A percentile compares a stretch with the other conserved stretches of the same genome.
Conservation (phyloP, 352 stramenopile genomes). For the Pythium sp. region DNA sequence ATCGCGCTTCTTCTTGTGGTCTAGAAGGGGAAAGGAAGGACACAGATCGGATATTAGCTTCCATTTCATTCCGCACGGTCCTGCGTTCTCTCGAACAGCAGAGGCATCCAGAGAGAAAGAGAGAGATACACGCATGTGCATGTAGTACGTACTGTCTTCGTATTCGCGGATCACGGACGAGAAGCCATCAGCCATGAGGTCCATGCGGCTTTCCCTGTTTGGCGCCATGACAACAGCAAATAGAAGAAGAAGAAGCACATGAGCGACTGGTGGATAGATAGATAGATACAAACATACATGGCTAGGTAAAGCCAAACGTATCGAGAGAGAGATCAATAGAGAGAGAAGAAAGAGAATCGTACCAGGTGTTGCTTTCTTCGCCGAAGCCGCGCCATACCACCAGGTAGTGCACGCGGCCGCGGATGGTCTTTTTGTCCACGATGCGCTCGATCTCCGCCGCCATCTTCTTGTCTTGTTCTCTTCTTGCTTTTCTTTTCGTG, state of each 20-base stretch:
- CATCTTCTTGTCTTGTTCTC: constrained; percentile 27
- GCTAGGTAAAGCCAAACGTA: not conserved
- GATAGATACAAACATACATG: not conserved
- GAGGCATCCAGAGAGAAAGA: not conserved
- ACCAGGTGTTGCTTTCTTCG: constrained; percentile 86
- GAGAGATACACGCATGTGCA: not conserved
- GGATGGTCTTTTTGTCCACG: constrained; percentile 78
- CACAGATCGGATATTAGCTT: not conserved
- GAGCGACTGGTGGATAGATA: not conserved
- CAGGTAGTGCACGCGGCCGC: constrained; percentile 80
- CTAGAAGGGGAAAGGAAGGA: constrained; percentile 15
- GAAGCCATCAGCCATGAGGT: constrained; percentile 77
- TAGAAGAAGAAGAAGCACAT: not conserved
- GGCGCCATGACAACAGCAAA: not conserved
- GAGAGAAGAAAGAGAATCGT: not conserved
- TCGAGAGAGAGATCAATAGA: not conserved
- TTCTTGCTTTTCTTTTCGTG: constrained; percentile 6
- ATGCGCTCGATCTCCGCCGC: constrained; percentile 74
- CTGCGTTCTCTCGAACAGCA: not conserved
- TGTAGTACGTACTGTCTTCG: constrained; percentile 46
- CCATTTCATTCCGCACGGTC: not conserved
- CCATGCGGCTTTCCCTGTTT: constrained; percentile 76
- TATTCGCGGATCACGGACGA: constrained; percentile 65
- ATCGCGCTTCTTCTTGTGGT: constrained; percentile 53
- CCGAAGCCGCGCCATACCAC: constrained; percentile 76